Conservation (phyloP, 345 rosid species). For the Trapa incisa region DNA sequence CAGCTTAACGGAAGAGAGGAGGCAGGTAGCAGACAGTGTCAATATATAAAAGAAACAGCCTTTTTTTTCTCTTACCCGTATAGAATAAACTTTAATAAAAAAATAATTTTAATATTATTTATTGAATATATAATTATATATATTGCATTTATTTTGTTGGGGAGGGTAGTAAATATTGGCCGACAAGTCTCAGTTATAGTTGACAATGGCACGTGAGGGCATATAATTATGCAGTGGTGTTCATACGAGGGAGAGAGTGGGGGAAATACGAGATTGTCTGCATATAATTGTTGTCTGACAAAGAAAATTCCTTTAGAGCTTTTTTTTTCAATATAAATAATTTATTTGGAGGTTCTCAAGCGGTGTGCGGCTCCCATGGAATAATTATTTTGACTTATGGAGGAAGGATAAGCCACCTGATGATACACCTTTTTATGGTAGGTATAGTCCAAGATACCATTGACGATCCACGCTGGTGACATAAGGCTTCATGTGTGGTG, state of each 20-base stretch:
- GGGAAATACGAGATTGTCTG: no score
- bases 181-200: conserved; percentile 34
- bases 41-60: background rate
- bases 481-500: no score
- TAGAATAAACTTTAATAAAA: background rate
- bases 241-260: no score
- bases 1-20: no score
- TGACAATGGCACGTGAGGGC: conserved; percentile 70
- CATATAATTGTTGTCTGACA: no score
- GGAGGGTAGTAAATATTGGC: conserved; percentile 32
- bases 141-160: background rate
- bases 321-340: background rate
- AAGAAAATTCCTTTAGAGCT: background rate
- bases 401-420: background rate
- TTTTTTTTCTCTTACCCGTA: no score
- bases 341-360: background rate
- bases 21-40: background rate
- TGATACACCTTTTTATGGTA: no score
- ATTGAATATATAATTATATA: no score
- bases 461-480: no score
- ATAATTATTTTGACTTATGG: background rate
- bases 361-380: background rate
- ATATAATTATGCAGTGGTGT: conserved; percentile 20
- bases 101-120: background rate
- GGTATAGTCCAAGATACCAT: no score